Evolutionary conservation across 2,329 filamentous ascomycete species (phyloP), one percentile per base, ranked within the genome.

Genomic region (Phoma sp.): DNA sequence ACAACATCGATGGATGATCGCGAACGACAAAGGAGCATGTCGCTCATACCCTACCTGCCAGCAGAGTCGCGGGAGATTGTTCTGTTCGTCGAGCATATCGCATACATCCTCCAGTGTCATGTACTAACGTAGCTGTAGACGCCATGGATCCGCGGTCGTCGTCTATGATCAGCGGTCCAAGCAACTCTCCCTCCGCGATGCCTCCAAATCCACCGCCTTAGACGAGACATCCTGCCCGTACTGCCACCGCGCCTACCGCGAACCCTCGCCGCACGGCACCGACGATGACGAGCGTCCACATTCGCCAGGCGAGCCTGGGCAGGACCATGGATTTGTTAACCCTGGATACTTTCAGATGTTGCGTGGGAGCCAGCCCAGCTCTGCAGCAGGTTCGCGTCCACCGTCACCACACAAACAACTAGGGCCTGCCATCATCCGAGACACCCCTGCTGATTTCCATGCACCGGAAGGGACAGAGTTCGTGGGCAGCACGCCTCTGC

Each of bases 261-360:
- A 74, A 73, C 82, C 33, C 4, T 55, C 66, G 17, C 64, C 65
- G 5, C 66, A 68, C 33, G 67, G 66, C 2, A 60, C 68, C 18
- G 68, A 75, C 42, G 70, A 72, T 17, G 60, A 55, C 33, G 65
- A 69, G 14, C 67, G 72, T 42, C 71, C 72, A 32, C 66, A 74
- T 57, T 47, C 73, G 39, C 59, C 61, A 40, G 59, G 61, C 6
- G 55, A 67, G 56, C 62, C 71, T 64, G 59, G 73, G 68, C 66
- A 73, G 47, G 74, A 79, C 30, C 83, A 89, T 42, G 84, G 88
- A 51, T 98, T 93, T 71, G 90, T 97, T 64, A 89, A 93, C 67
- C 93, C 93, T 2, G 87, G 92, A 45, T 99, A 99, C 80, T 99
- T 99, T 76, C 91, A 91, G 67, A 93, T 98, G 89, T 87, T 99